Base-by-base conservation (phyloP, 805 yeast species). In the Sugiyamaella qingdaonensis region DNA sequence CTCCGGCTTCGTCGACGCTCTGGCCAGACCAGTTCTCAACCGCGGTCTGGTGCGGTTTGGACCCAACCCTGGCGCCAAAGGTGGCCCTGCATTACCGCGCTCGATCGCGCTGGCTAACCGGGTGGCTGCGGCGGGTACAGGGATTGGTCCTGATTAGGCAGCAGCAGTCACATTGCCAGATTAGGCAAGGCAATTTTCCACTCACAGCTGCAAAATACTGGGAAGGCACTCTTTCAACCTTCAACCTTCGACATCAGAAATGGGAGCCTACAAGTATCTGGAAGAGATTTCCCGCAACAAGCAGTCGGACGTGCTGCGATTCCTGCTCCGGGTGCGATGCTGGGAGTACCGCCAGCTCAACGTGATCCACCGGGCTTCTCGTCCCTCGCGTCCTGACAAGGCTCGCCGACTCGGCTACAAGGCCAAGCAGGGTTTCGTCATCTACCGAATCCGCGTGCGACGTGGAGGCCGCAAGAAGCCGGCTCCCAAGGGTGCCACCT, bases 391-490 rank as follows among this genome's bases (percentile, higher is more conserved):
- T 81, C 99, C 99, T 78, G 99, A 94, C 81, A 94, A 94, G 94
- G 99, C 99, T 73, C 92, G 99, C 86, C 89, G 96, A 80, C 86
- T 94, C 73, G 99, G 99, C 69, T 94, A 94, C 97, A 94, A 94
- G 87, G 98, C 99, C 80, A 94, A 94, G 86, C 99, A 94, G 84
- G 99, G 99, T 70, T 94, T 88, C 77, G 97, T 88, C 67, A 83
- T 94, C 85, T 94, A 80, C 97, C 86, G 99, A 79, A 80, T 92
- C 78, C 89, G 99, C 81, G 98, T 94, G 72, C 89, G 98, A 82
- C 88, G 99, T 81, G 99, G 99, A 84, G 92, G 92, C 84, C 91
- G 99, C 88, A 94, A 94, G 97, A 89, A 96, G 82, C 97, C 97
- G 71, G 97, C 86, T 72, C 90, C 95, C 82, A 94, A 94, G 94